Percentiles rank a stretch among this genome's conserved stretches.
Evolutionary conservation across 2,329 filamentous ascomycete species (phyloP).

Genomic region (Camptophora hylomeconis): DNA sequence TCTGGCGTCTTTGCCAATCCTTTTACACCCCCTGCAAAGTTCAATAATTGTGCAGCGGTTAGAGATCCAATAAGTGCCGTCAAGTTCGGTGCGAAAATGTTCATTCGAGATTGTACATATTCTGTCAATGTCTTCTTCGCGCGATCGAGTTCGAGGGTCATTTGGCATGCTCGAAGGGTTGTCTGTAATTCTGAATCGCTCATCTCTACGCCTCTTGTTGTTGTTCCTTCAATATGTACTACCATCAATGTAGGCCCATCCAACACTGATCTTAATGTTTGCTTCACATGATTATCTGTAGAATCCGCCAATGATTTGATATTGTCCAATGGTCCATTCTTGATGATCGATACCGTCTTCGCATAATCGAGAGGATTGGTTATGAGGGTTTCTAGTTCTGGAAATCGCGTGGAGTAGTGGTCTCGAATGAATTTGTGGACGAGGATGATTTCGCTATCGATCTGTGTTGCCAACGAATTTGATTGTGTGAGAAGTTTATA

Average conservation of each 20-base stretch:
- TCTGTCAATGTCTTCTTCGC: constrained; percentile 79
- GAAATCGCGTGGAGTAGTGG: constrained; percentile 87
- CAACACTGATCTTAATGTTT: constrained; percentile 64
- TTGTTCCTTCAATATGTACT: constrained; percentile 87
- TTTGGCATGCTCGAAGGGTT: constrained; percentile 68
- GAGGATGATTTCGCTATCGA: constrained; percentile 81
- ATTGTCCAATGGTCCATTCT: constrained; percentile 80
- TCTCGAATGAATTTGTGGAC: constrained; percentile 96
- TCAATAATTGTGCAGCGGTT: constrained; percentile 91
- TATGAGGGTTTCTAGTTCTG: constrained; percentile 80
- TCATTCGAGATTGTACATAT: constrained; percentile 96
- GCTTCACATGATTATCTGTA: constrained; percentile 63
- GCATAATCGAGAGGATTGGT: constrained; percentile 90
- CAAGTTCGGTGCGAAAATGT: constrained; percentile 85
- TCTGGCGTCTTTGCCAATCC: constrained; percentile 84
- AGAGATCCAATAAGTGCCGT: constrained; percentile 82
- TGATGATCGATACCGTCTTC: constrained; percentile 83
- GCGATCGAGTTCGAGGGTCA: constrained; percentile 74
- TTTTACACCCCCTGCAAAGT: constrained; percentile 77
- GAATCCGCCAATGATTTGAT: constrained; percentile 70
- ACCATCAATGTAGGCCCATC: constrained; percentile 90
- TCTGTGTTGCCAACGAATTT: constrained; percentile 79
- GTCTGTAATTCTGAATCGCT: constrained; percentile 59
- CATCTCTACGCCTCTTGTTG: constrained; percentile 69
- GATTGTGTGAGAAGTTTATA: constrained; percentile 80